Evolutionary conservation across 2,329 filamentous ascomycete genomes (phyloP).

Genomic region (Helicocarpus griseus): DNA sequence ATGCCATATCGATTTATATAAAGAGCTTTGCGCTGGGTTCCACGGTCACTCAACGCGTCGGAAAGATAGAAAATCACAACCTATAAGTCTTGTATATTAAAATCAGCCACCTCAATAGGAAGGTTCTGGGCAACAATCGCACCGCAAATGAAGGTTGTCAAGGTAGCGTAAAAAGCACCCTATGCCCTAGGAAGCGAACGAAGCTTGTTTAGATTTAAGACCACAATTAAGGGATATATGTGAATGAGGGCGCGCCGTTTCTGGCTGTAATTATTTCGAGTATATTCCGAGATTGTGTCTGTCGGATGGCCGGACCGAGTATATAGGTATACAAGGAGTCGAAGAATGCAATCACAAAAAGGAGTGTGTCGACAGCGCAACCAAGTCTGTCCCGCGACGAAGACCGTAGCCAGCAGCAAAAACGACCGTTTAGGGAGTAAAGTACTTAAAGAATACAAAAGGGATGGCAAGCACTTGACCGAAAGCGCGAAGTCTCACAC

Average conservation of each 20-base stretch:
- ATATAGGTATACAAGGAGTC: neutral
- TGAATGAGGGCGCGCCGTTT: too few relatives aligned
- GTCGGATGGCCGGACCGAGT: neutral
- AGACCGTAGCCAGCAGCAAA: neutral
- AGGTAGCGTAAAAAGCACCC: too few relatives aligned
- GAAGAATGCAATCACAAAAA: neutral
- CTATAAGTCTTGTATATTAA: too few relatives aligned
- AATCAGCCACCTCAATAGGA: too few relatives aligned
- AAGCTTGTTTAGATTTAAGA: too few relatives aligned
- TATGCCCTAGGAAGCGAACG: too few relatives aligned
- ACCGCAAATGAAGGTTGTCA: too few relatives aligned
- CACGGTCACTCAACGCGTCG: neutral
- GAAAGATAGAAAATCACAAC: neutral
- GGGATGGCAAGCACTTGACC: neutral
- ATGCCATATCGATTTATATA: constrained; percentile 24
- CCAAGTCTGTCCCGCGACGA: neutral
- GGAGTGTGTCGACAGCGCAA: neutral
- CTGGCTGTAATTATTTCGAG: neutral
- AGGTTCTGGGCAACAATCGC: too few relatives aligned
- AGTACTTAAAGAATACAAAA: neutral
- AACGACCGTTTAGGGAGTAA: neutral
- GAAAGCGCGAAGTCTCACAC: neutral
- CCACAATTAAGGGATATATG: neutral
- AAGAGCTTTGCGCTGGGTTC: neutral
- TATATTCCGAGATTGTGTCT: neutral